A percentile compares a stretch with the other conserved stretches of the same genome.
phyloP scores from a whole-genome alignment of 345 rosid species.

The Lepidium africanum region DNA sequence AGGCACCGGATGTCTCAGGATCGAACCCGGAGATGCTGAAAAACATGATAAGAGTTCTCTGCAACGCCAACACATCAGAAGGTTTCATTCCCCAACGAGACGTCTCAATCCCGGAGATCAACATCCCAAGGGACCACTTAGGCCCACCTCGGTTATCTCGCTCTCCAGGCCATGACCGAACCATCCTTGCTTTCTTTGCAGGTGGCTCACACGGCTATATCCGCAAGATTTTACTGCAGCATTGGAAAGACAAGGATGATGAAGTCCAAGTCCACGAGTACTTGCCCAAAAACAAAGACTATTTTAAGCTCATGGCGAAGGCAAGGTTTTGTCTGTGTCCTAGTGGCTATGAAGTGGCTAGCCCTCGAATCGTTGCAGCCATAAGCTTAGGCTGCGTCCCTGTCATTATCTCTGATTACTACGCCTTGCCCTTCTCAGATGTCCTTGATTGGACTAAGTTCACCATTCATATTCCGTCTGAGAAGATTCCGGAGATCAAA shows the following conservation, averaged over 20 bases:
- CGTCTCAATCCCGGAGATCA: slow-evolving; percentile 40
- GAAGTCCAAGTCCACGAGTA: slow-evolving; percentile 43
- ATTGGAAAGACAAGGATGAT: slow-evolving; percentile 39
- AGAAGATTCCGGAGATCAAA: slow-evolving; percentile 39
- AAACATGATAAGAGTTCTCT: slow-evolving; percentile 38
- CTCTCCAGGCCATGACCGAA: slow-evolving; percentile 12
- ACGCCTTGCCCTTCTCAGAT: slow-evolving; percentile 40
- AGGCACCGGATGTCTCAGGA: slow-evolving; percentile 39
- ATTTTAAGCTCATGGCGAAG: slow-evolving; percentile 31
- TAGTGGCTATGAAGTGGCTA: slow-evolving; percentile 53
- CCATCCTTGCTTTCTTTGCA: slow-evolving; percentile 45
- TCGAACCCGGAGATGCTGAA: slow-evolving; percentile 22
- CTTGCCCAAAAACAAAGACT: slow-evolving; percentile 25
- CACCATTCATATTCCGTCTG: slow-evolving; percentile 34
- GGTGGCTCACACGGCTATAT: slow-evolving; percentile 42
- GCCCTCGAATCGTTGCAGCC: slow-evolving; percentile 43
- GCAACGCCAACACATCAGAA: slow-evolving; percentile 50
- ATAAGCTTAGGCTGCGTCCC: slow-evolving; percentile 44
- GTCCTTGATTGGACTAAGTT: slow-evolving; percentile 43
- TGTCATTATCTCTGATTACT: slow-evolving; percentile 39
- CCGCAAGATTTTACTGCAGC: slow-evolving; percentile 23
- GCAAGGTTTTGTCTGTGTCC: slow-evolving; percentile 50
- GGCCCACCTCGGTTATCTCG: slow-evolving; percentile 19
- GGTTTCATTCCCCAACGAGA: slow-evolving; percentile 40
- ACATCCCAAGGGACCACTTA: slow-evolving; percentile 3